Base-by-base conservation (phyloP, 1,284 basidiomycete species). In the Entoloma clypeatum region DNA sequence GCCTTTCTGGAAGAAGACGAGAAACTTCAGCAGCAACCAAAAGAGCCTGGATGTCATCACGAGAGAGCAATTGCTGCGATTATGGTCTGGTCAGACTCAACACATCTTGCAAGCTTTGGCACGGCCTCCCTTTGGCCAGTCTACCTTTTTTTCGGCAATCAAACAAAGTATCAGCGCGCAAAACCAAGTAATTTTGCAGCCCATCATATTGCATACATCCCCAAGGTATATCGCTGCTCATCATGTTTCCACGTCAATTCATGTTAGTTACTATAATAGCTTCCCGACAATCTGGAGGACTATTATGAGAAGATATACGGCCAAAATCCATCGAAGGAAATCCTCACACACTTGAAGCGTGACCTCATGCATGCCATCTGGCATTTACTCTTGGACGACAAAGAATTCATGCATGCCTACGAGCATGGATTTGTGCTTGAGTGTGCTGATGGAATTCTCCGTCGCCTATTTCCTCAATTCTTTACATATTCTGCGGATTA, bases 401-500 rank as follows among this genome's bases (percentile, higher is more conserved):
- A 13, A 3, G 32, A 41, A 7, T 41, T 41, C 17, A 34, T 41
- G 30, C 30, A 35, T 25, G 63, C 60, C 0, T 67, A 63, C 41
- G 27, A 40, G 2, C 34, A 65, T 41, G 64, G 63, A 0, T 45
- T 62, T 11, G 45, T 58, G 4, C 39, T 59, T 11, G 10, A 35
- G n/a, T 67, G 58, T 40, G 31, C 36, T 16, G 65, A 68, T 56
- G 60, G 60, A 4, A 46, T 62, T 19, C 33, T 39, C 16, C 45
- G 60, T 0, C 45, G 54, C 2, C 19, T 65, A 3, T 68, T 58
- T 45, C 58, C 59, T 24, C 52, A 59, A 2, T 43, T 68, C 17
- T 59, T 66, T 22, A 58, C 56, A 10, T 68, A 69, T 42, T 61
- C 63, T 7, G 65, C 63, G 2, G 66, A 69, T 50, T 69, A 68